Evolutionary conservation across 495 filamentous ascomycete species (phyloP).

Genomic region (Lasiosphaeria hispida): DNA sequence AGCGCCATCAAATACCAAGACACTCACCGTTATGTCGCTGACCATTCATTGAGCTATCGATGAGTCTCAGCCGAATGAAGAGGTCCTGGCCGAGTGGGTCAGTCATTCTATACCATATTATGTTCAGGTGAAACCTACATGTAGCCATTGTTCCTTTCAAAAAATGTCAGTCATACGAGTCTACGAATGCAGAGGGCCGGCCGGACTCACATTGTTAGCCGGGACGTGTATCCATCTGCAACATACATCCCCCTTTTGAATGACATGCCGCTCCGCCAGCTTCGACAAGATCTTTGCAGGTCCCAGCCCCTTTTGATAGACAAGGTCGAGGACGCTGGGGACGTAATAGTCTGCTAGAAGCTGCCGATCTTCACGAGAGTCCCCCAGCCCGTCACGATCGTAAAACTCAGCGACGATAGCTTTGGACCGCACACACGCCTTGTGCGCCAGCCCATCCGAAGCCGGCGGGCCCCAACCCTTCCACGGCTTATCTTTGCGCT

Average conservation of each 20-base stretch:
- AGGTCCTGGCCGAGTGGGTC: background rate
- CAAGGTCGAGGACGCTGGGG: background rate
- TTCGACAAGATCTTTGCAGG: background rate
- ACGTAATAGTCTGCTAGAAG: background rate
- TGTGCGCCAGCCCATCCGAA: background rate
- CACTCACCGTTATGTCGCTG: background rate
- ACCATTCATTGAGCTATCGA: background rate
- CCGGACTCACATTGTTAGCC: conserved; percentile 2
- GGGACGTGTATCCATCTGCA: conserved; percentile 8
- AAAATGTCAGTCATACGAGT: background rate
- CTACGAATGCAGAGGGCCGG: background rate
- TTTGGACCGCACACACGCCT: background rate
- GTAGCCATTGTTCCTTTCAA: conserved; percentile 2
- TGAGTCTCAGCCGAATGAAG: background rate
- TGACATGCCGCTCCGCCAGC: background rate
- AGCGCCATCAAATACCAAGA: too few relatives aligned
- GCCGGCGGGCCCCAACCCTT: background rate
- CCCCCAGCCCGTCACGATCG: background rate
- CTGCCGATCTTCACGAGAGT: background rate
- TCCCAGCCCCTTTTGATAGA: background rate
- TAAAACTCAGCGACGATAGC: conserved; percentile 9
- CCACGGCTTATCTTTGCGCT: background rate
- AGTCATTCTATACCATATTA: background rate
- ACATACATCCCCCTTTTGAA: background rate
- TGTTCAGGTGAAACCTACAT: background rate